Conservation (phyloP, 257 asterid species). For the Asclepias syriaca region DNA sequence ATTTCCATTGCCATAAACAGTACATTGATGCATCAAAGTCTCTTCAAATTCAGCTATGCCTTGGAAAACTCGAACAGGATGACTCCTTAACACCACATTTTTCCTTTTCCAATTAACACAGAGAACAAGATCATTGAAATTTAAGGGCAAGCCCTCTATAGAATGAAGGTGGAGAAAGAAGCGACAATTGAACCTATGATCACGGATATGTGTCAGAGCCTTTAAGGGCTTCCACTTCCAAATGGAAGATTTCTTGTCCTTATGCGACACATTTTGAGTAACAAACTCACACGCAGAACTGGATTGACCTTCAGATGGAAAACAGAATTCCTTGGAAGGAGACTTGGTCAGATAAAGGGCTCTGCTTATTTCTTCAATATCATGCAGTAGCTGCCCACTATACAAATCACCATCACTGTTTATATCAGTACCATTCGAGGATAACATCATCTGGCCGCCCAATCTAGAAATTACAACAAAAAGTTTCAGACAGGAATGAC, state of each 20-base stretch:
- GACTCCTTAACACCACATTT: slow-evolving; percentile 43
- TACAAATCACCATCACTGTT: slow-evolving; percentile 34
- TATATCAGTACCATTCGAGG: slow-evolving; percentile 24
- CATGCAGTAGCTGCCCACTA: slow-evolving; percentile 57
- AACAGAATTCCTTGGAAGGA: slow-evolving; percentile 36
- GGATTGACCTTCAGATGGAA: slow-evolving; percentile 23
- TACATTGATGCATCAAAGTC: slow-evolving; percentile 65
- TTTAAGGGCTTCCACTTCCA: slow-evolving; percentile 89
- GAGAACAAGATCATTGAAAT: slow-evolving; percentile 51
- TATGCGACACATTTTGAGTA: slow-evolving; percentile 28
- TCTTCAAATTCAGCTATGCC: slow-evolving; percentile 75
- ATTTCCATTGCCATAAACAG: slow-evolving; percentile 48
- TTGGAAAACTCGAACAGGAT: slow-evolving; percentile 42
- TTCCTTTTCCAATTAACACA: slow-evolving; percentile 71
- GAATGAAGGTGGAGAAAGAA: slow-evolving; percentile 78
- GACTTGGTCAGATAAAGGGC: slow-evolving; percentile 61
- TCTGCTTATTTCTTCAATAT: slow-evolving; percentile 74
- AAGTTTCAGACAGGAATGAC: slow-evolving; percentile 6
- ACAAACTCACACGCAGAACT: slow-evolving; percentile 21
- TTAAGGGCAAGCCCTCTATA: slow-evolving; percentile 60
- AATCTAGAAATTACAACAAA: slow-evolving; percentile 13
- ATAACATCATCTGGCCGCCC: slow-evolving; percentile 30
- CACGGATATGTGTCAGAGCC: slow-evolving; percentile 52
- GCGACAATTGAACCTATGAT: slow-evolving; percentile 54
- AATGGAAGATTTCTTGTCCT: slow-evolving; percentile 58